A percentile compares a stretch with the other conserved stretches of the same genome.
Conservation (phyloP, 1,284 basidiomycete species). For the Malassezia restricta region DNA sequence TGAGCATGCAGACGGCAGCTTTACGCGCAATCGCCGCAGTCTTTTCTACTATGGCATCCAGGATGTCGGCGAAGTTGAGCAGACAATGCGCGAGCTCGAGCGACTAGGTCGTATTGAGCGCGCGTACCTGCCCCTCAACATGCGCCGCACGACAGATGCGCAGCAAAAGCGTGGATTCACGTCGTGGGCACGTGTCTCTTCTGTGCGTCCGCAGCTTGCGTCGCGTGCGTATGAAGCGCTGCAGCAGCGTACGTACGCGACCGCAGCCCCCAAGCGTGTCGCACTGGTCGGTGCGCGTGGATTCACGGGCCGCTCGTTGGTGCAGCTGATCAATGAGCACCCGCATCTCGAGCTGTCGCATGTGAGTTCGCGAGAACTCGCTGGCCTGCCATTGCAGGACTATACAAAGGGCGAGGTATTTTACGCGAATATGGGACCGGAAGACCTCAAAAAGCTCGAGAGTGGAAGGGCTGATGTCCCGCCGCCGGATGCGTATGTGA, state of each 20-base stretch:
- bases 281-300: constrained; percentile 90
- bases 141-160: constrained; percentile 53
- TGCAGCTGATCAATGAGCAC: constrained; percentile 69
- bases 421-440: constrained; percentile 41
- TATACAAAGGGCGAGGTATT: constrained; percentile 61
- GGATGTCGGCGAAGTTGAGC: constrained; percentile 80
- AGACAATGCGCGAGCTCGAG: constrained; percentile 63
- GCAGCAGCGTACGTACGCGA: constrained; percentile 52
- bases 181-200: constrained; percentile 51
- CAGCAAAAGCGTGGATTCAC: constrained; percentile 39
- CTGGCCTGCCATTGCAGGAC: constrained; percentile 64
- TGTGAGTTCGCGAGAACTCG: constrained; percentile 89
- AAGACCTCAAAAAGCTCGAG: constrained; percentile 42
- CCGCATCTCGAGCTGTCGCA: constrained; percentile 79
- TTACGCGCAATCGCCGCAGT: constrained; percentile 78
- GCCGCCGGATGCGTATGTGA: constrained; percentile 51
- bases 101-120: constrained; percentile 71
- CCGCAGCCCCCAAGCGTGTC: constrained; percentile 57
- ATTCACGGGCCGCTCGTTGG: constrained; percentile 85
- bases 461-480: constrained; percentile 33
- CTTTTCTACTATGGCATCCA: constrained; percentile 96
- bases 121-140: constrained; percentile 79
- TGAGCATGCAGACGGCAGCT: constrained; percentile 91
- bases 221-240: constrained; percentile 50
- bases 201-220: constrained; percentile 4